A percentile compares a stretch with the other conserved stretches of the same genome.
phyloP scores from a whole-genome alignment of 2,329 filamentous ascomycete genomes.

The Trichoderma aggressivum region DNA sequence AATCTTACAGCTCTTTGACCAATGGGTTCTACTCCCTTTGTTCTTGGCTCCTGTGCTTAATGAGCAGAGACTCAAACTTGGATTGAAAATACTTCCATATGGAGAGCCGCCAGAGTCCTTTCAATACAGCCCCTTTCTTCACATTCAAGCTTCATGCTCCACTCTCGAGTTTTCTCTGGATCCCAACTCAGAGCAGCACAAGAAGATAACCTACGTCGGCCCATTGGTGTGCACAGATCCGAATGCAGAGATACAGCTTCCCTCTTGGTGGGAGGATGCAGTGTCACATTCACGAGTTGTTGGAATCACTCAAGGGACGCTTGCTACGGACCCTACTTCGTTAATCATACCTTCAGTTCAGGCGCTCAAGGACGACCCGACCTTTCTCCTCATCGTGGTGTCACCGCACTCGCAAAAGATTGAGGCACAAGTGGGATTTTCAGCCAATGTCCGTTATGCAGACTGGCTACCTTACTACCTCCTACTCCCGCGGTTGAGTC shows the following conservation, averaged over 20 bases:
- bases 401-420: constrained; percentile 32
- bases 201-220: constrained; percentile 32
- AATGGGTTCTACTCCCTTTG: constrained; percentile 29
- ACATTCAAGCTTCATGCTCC: constrained; percentile 38
- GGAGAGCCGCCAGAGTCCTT: constrained; percentile 33
- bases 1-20: constrained; percentile 27
- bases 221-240: constrained; percentile 31
- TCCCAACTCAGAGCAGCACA: constrained; percentile 25
- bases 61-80: constrained; percentile 29
- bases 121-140: constrained; percentile 37
- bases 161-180: constrained; percentile 32
- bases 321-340: constrained; percentile 36
- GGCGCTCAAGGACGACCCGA: constrained; percentile 29
- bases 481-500: constrained; percentile 33
- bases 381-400: constrained; percentile 33
- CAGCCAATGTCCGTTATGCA: constrained; percentile 31
- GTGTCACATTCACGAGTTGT: constrained; percentile 29
- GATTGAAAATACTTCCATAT: constrained; percentile 28
- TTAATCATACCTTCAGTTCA: constrained; percentile 38
- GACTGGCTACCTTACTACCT: constrained; percentile 37
- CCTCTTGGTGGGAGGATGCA: constrained; percentile 34
- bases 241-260: constrained; percentile 23
- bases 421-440: constrained; percentile 21
- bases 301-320: constrained; percentile 38
- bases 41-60: constrained; percentile 32